Evolutionary conservation across 2,329 filamentous ascomycete species (phyloP), one percentile per base, ranked within the genome.

Genomic region (Aschersonia sp.): DNA sequence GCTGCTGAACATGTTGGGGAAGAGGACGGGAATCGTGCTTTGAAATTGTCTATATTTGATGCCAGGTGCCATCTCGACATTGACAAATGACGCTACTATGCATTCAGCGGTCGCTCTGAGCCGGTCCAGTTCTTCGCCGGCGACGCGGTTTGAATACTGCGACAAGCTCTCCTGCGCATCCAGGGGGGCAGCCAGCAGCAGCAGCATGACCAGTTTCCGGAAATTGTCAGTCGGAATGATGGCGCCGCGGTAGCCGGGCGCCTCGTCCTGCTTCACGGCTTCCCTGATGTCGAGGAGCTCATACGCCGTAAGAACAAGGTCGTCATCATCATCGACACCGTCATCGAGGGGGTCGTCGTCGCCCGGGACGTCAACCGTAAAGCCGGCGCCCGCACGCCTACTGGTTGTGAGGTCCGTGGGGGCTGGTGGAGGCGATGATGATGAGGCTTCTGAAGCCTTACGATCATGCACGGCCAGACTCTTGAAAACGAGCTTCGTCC

Each of bases 221-320:
- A 87, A 77, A 57, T 87, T 87, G 58, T 87, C 83, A 0, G 79
- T 76, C 0, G 84, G 83, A 45, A 88, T 83, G 53, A 84, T 79
- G 32, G 81, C 78, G n/a, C 75, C 73, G 42, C 77, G 72, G 1
- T 77, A 73, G 4, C 71, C 70, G 0, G 70, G 62, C 4, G 62
- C 59, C 50, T 72, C 69, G 12, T 69, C 70, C 4, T 76, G 69
- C 52, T 72, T 73, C 53, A 80, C 77, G 0, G 74, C 76, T 8
- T 81, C 76, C 44, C 75, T 68, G 32, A 79, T 75, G 58, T 85
- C 76, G 50, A 88, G 70, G 0, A 80, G 72, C 50, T 85, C 79
- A 41, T 87, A 70, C 0, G 83, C 81, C 1, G 82, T 81, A 30
- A 86, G 63, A 6, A 83, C 79, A 41, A 88, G 63, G 50, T 81